A percentile compares a stretch with the other conserved stretches of the same genome.
These are phyloP conservation scores for Ampelocalamus luodianensis DNA, from an alignment of 176 grass and related monocot species.

Conservation along the genomic window DNA sequence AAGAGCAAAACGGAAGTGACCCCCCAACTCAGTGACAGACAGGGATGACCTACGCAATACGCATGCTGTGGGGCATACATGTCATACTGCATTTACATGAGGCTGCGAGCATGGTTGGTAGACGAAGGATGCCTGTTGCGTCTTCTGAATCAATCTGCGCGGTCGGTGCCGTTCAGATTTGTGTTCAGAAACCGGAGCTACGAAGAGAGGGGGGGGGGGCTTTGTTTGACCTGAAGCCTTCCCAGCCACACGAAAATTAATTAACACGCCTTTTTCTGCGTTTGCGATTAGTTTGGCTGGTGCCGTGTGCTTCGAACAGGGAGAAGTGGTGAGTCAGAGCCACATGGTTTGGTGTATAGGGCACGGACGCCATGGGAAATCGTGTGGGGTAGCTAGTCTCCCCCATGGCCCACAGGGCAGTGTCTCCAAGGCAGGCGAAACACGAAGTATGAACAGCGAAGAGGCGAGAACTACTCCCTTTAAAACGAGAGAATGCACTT, in stretches of 20 bases:
- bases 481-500: neutral
- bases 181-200: neutral
- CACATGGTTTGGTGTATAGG: neutral
- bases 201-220: too few relatives aligned
- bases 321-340: constrained; percentile 15
- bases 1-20: neutral
- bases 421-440: neutral
- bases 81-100: neutral
- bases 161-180: constrained; percentile 32
- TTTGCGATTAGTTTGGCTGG: neutral
- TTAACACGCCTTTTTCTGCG: neutral
- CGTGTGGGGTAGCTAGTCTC: neutral
- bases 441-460: neutral
- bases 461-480: neutral
- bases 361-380: neutral
- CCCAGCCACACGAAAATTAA: constrained; percentile 39
- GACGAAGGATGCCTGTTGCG: neutral
- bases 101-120: rapidly evolving
- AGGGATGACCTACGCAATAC: neutral
- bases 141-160: neutral
- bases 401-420: neutral
- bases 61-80: neutral
- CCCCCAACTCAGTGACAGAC: neutral
- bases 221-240: neutral
- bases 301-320: neutral